These are phyloP conservation scores for Debaryomyces maramus DNA, from an alignment of 805 yeast genomes.

Conservation along the genomic window DNA sequence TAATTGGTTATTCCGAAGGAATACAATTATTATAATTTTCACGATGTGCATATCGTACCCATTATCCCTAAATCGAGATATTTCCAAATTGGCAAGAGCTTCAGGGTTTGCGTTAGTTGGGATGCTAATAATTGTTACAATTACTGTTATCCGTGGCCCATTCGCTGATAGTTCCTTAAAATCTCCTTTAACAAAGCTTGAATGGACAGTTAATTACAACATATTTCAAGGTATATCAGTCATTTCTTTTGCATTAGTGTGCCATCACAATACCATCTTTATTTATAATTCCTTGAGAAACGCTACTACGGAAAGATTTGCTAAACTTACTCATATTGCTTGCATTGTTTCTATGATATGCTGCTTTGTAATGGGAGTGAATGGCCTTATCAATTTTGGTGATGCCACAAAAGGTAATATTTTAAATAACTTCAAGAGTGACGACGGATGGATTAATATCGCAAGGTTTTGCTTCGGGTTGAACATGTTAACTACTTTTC, in stretches of 20 bases:
- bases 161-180: slow-evolving; percentile 46
- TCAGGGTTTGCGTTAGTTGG: slow-evolving; percentile 82
- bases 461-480: slow-evolving; percentile 91
- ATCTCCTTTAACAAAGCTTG: slow-evolving; percentile 45
- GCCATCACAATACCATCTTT: slow-evolving; percentile 92
- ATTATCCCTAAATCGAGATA: slow-evolving; percentile 74
- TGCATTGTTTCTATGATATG: slow-evolving; percentile 79
- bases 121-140: slow-evolving; percentile 73
- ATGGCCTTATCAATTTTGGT: slow-evolving; percentile 76
- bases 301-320: slow-evolving; percentile 75
- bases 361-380: slow-evolving; percentile 73
- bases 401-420: slow-evolving; percentile 82
- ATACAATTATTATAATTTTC: slow-evolving; percentile 67
- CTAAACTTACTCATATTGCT: slow-evolving; percentile 77
- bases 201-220: slow-evolving; percentile 58
- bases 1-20: slow-evolving; percentile 60
- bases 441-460: slow-evolving; percentile 73
- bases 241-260: slow-evolving; percentile 90
- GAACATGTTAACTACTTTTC: slow-evolving; percentile 90
- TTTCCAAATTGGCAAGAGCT: slow-evolving; percentile 82
- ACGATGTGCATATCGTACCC: slow-evolving; percentile 80
- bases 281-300: slow-evolving; percentile 80
- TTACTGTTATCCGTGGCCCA: slow-evolving; percentile 78
- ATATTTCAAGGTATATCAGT: slow-evolving; percentile 91
- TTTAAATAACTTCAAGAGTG: slow-evolving; percentile 78